Evolutionary conservation across 2,329 filamentous ascomycete genomes (phyloP), one percentile per base, ranked within the genome.

Genomic region (Aspergillus carbonarius): DNA sequence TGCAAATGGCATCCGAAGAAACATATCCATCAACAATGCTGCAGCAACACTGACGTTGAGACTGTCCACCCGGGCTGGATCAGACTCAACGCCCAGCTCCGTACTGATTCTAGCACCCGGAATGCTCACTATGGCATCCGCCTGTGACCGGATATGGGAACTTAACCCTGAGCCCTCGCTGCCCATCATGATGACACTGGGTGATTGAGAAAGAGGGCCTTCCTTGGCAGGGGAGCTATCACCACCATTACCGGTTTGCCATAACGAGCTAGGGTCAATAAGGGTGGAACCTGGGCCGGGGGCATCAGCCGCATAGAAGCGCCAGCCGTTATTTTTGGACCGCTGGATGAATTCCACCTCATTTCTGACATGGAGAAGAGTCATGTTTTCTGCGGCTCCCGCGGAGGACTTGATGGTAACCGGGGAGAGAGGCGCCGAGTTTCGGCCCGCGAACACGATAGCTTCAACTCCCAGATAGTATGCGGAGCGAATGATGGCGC

Each of bases 41-140:
- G 91, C 86, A 1, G 95, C 93, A 18, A 96, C 93, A 70, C 91
- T 92, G 39, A 98, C 95, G 72, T 99, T 98, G 72, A 99, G 77
- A 73, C 92, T 96, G 74, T 98, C 93, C 2, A 99, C 86, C 1
- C 82, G 71, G 65, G 86, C 72, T 4, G 70, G 70, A 63, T 78
- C 76, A 15, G 71, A 68, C 10, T 65, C 60, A 9, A 70, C 63
- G 1, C 71, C 70, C 9, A 70, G 49, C 4, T 68, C 62, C 69
- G 83, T 71, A 68, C 79, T 62, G 70, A 78, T 42, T 74, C 82
- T 63, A 64, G 77, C 73, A 73, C 83, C 73, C 73, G 84, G 64
- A 55, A 99, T 91, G 6, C 87, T 82, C 15, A 88, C 79, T 25
- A 81, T 79, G 18, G 77, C 78, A 69, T 96, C 86, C 0, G 90